phyloP scores from a whole-genome alignment of 192 early-diverging fungal genomes.

The Coemansia sp. region DNA sequence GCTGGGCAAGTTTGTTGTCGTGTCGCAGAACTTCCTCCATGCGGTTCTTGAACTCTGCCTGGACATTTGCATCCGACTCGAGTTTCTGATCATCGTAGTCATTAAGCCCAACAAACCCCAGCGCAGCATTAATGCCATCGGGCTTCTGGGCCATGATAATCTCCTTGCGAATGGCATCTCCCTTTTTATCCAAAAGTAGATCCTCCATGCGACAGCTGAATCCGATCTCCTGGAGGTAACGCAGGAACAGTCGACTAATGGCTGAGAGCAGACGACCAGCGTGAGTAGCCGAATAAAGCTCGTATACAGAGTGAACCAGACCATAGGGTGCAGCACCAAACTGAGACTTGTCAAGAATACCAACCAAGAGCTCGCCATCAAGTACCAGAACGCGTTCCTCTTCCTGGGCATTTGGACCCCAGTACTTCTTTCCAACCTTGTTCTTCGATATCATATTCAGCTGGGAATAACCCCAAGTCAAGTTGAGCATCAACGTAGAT shows the following conservation, averaged over 20 bases:
- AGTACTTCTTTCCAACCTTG: slow-evolving; percentile 80
- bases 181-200: slow-evolving; percentile 80
- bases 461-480: slow-evolving; percentile 72
- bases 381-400: slow-evolving; percentile 76
- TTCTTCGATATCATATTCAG: slow-evolving; percentile 88
- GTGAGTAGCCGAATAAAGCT: slow-evolving; percentile 85
- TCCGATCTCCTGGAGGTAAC: slow-evolving; percentile 82
- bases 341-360: slow-evolving; percentile 96
- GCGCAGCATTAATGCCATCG: slow-evolving; percentile 69
- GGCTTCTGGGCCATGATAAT: slow-evolving; percentile 62
- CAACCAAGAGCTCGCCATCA: slow-evolving; percentile 86
- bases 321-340: slow-evolving; percentile 92
- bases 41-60: slow-evolving; percentile 62
- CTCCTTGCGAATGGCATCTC: slow-evolving; percentile 72
- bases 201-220: slow-evolving; percentile 99
- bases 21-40: slow-evolving; percentile 88
- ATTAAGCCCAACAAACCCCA: slow-evolving; percentile 71
- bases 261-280: slow-evolving; percentile 91
- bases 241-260: slow-evolving; percentile 86
- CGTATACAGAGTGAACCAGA: slow-evolving; percentile 93
- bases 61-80: slow-evolving; percentile 35
- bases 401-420: slow-evolving; percentile 81
- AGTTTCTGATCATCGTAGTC: slow-evolving; percentile 47
- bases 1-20: slow-evolving; percentile 78
- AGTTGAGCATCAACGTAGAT: slow-evolving; percentile 88